Evolutionary conservation across 2,329 filamentous ascomycete genomes (phyloP), one percentile per base, ranked within the genome.

Genomic region (Xylariaceae sp.): DNA sequence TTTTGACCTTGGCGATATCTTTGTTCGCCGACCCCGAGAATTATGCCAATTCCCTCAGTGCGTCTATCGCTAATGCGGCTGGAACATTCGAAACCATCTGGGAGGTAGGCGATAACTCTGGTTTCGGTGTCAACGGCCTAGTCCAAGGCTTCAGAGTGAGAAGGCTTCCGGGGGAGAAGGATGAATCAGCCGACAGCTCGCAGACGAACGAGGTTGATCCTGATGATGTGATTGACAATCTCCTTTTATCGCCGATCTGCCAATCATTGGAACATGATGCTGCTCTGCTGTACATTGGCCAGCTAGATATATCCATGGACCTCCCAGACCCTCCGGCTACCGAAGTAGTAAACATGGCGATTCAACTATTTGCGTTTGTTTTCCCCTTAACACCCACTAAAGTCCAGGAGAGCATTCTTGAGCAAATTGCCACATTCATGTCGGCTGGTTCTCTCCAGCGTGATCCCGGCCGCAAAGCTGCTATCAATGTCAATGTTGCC

Each of bases 21-120:
- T 89, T 93, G 1, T 98, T 99, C 72, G 91, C 95, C 0, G 93
- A 98, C 66, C 92, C 93, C 0, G 91, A 96, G 55, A 91, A 91
- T 66, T 96, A 96, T 69, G 86, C 87, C 16, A 93, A 86, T 66
- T 93, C 92, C 1, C 73, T 98, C 46, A 96, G 93, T 67, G 89
- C 91, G 14, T 91, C 93, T 0, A 97, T 99, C 67, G 93, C 93
- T 18, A 95, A 89, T 63, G 90, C 93, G 16, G 90, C 92, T 1
- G 91, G 90, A 5, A 89, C 87, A 2, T 97, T 98, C 67, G 95
- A 99, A 67, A 93, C 87, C 0, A 85, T 99, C 40, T 99, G 95
- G 95, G 93, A 98, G 60, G 85, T 96, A 6, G 89, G 88, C 7
- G 95, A 99, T 71, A 98, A 98, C 69, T 93, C 88, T 65, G 93